These are phyloP conservation scores for Phytophthora lateralis DNA, from an alignment of 352 stramenopile species.

Conservation along the genomic window DNA sequence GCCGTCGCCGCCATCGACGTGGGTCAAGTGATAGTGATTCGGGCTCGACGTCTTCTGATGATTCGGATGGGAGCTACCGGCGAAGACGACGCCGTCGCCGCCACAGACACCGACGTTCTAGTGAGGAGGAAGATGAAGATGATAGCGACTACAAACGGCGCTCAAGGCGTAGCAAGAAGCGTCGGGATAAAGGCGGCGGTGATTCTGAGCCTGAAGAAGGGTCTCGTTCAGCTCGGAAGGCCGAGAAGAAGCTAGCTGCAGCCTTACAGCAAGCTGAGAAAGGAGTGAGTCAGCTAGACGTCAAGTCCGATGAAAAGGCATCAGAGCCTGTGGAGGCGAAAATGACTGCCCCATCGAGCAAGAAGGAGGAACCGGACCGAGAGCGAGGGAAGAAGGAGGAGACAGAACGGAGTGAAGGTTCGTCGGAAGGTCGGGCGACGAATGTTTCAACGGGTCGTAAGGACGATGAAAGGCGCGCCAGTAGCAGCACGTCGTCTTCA, in stretches of 20 bases:
- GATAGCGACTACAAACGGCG: conserved; percentile 60
- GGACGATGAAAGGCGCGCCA: conserved; percentile 59
- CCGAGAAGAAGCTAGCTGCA: conserved; percentile 30
- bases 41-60: conserved; percentile 48
- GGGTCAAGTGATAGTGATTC: conserved; percentile 57
- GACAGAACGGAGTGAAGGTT: conserved; percentile 30
- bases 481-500: conserved; percentile 31
- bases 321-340: conserved; percentile 13
- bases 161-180: conserved; percentile 42
- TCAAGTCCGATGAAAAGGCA: conserved; percentile 35
- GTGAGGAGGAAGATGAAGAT: conserved; percentile 59
- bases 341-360: conserved; percentile 8
- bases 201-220: conserved; percentile 41
- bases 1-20: conserved; percentile 33
- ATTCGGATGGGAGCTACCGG: conserved; percentile 49
- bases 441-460: conserved; percentile 43
- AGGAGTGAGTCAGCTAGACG: conserved; percentile 40
- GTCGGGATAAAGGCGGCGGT: conserved; percentile 42
- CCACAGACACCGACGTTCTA: conserved; percentile 48
- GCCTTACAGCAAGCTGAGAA: conserved; percentile 36
- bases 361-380: conserved; percentile 25
- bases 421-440: conserved; percentile 27
- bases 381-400: conserved; percentile 23
- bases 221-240: conserved; percentile 33
- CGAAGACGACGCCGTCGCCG: conserved; percentile 49